Conservation (phyloP, 495 filamentous ascomycete species). For the Podospora didyma region DNA sequence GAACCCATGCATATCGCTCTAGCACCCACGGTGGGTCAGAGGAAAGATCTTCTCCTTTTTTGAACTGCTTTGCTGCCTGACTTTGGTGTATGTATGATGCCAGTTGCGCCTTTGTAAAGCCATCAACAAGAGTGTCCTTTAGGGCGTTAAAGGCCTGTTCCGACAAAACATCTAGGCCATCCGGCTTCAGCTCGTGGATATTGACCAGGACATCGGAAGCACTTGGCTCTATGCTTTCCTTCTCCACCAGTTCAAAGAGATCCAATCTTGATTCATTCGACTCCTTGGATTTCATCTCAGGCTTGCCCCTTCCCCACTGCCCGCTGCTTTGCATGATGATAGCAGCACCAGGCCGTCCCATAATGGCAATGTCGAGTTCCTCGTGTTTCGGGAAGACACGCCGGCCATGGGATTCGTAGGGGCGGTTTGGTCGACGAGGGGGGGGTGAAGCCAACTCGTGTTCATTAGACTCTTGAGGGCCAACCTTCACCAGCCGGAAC, state of each 20-base stretch:
- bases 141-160: constrained; percentile 37
- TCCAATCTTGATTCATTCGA: not conserved
- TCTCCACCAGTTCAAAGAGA: constrained; percentile 13
- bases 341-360: constrained; percentile 23
- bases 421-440: not conserved
- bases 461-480: no score
- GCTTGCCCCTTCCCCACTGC: not conserved
- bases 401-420: constrained; percentile 2
- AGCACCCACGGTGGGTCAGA: constrained; percentile 25
- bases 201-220: constrained; percentile 33
- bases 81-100: constrained; percentile 28
- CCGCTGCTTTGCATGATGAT: constrained; percentile 35
- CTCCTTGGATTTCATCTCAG: not conserved
- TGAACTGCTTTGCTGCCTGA: not conserved
- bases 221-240: constrained; percentile 18
- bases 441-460: no score
- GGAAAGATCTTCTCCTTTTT: not conserved
- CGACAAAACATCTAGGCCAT: constrained; percentile 20
- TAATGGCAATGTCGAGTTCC: constrained; percentile 15
- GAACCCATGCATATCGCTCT: constrained; percentile 28
- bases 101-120: constrained; percentile 43
- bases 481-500: no score
- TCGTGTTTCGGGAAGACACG: constrained; percentile 2
- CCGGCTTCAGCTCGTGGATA: constrained; percentile 41
- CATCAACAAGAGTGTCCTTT: constrained; percentile 27